These are phyloP conservation scores for Penicillium desertorum DNA, from an alignment of 495 filamentous ascomycete genomes.

Conservation along the genomic window DNA sequence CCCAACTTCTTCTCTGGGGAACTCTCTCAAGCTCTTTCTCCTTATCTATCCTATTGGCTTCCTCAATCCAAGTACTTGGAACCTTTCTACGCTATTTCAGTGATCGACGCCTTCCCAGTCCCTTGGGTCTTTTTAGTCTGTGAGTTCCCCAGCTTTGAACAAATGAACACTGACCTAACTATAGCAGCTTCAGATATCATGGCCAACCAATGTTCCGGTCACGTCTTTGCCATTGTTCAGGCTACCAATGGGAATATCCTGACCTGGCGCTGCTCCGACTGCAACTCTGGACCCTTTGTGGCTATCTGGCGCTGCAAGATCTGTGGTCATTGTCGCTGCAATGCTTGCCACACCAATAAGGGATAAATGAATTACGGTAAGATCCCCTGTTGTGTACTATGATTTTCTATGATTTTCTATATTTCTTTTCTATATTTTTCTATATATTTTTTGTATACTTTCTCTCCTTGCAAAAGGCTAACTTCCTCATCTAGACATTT, in stretches of 20 bases:
- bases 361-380: constrained; percentile 23
- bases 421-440: neutral
- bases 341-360: constrained; percentile 47
- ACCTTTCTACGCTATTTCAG: constrained; percentile 12
- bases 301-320: constrained; percentile 53
- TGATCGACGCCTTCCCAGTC: constrained; percentile 30
- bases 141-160: constrained; percentile 7
- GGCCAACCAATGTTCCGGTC: constrained; percentile 51
- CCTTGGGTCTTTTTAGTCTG: constrained; percentile 25
- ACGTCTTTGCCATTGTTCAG: constrained; percentile 47
- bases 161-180: neutral
- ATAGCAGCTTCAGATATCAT: constrained; percentile 18
- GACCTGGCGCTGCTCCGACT: constrained; percentile 51
- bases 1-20: constrained; percentile 1
- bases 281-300: constrained; percentile 50
- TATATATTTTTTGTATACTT: neutral
- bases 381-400: neutral
- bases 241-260: constrained; percentile 50
- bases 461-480: constrained; percentile 3
- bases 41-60: neutral
- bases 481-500: constrained; percentile 4
- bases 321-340: constrained; percentile 48
- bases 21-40: neutral
- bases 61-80: constrained; percentile 11
- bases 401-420: neutral